Evolutionary conservation across 106 monocot genomes (phyloP), one percentile per base, ranked within the genome.

Genomic region (Dendrobium chrysotoxum): DNA sequence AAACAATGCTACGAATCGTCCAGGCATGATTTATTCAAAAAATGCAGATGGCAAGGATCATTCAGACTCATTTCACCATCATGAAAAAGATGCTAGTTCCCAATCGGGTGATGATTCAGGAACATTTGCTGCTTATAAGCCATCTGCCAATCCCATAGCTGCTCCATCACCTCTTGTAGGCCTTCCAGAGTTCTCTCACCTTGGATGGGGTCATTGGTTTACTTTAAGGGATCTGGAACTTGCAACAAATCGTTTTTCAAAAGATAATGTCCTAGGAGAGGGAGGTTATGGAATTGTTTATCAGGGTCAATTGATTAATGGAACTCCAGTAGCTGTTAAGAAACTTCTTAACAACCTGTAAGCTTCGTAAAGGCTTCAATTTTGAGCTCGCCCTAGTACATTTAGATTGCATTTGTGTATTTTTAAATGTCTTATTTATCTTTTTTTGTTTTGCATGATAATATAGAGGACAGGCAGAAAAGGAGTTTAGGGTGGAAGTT

Each of bases 171-270:
- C 88, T 79, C 80, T 88, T 44, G 50, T 78, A 4, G 88, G 85
- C 23, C 82, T 88, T 38, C 88, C 88, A 16, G 88, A 88, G 50
- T 88, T 88, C 78, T 88, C 88, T 58, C 81, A 88, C 55, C 85
- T 85, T 54, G 88, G 88, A 38, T 88, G 88, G 88, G 88, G 88
- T 53, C 88, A 88, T 57, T 88, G 85, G 88, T 88, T 88, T 75
- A 88, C 88, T 42, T 75, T 88, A 75, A 85, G 85, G 73, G 88
- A 88, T 23, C 73, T 88, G 79, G 88, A 88, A 85, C 78, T 85
- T 77, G 88, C 88, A 23, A 88, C 88, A 40, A 85, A 83, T 75
- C 76, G 83, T 46, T 88, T 88, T 82, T 68, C 88, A 70, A 88
- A 83, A 75, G 88, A 88, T 26, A 88, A 83, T 78, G 50, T 88